Evolutionary conservation across 2,329 filamentous ascomycete species (phyloP).

Genomic region (Xylaria sp.): DNA sequence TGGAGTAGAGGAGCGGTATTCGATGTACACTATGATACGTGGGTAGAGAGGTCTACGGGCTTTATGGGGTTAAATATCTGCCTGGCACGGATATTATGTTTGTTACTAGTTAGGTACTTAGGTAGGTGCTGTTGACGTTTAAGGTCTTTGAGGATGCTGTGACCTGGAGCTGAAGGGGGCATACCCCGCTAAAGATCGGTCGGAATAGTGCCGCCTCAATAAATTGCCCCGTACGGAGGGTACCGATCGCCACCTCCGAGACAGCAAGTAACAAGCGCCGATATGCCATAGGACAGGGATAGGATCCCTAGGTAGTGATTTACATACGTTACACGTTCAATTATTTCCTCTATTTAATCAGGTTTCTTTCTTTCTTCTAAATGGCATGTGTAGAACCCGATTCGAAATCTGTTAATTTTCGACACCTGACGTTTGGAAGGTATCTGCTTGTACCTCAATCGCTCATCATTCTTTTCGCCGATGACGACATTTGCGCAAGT

Average conservation of each 20-base stretch:
- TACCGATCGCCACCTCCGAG: slow-evolving; percentile 19
- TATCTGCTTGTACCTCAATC: background rate
- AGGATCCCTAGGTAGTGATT: too few relatives aligned
- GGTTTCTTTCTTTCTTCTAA: background rate
- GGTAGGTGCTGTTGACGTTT: background rate
- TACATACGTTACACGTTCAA: background rate
- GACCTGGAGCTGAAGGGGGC: slow-evolving; percentile 9
- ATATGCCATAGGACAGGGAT: background rate
- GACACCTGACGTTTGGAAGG: background rate
- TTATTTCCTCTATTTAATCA: background rate
- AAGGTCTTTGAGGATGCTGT: slow-evolving; percentile 6
- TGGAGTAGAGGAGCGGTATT: slow-evolving; percentile 3
- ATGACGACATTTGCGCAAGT: slow-evolving; percentile 64
- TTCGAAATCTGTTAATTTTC: background rate
- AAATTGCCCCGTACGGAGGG: slow-evolving; percentile 17
- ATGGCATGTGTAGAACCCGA: background rate
- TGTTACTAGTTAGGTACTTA: background rate
- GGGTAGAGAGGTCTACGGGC: background rate
- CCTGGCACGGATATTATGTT: background rate
- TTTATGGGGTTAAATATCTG: background rate
- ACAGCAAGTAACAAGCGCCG: background rate
- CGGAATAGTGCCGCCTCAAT: slow-evolving; percentile 26
- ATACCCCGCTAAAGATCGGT: slow-evolving; percentile 22
- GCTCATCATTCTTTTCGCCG: slow-evolving; percentile 25
- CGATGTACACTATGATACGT: background rate